Conservation (phyloP, 495 filamentous ascomycete genomes). For the Penicillium argentinense region DNA sequence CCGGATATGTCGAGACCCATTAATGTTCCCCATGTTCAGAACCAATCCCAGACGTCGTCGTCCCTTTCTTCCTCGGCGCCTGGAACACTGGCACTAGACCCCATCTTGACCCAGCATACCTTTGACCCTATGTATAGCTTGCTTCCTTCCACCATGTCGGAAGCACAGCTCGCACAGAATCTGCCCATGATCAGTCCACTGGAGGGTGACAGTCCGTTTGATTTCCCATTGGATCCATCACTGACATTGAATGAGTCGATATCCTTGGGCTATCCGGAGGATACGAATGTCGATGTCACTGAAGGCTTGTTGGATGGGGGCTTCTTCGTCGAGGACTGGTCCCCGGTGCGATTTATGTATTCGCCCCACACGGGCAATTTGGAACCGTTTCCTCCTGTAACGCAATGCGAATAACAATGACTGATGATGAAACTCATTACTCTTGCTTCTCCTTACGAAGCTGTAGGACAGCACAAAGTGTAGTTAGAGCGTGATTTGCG, state of each 20-base stretch:
- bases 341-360: constrained; percentile 33
- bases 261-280: constrained; percentile 20
- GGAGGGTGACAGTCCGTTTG: constrained; percentile 21
- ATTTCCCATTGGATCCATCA: constrained; percentile 23
- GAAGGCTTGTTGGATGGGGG: constrained; percentile 19
- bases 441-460: too few species aligned
- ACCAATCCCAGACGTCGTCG: too few species aligned
- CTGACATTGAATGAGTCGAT: constrained; percentile 17
- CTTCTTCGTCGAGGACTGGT: constrained; percentile 32
- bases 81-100: constrained; percentile 9
- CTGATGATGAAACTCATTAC: constrained; percentile 10
- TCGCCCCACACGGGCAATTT: constrained; percentile 31
- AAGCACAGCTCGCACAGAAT: constrained; percentile 6
- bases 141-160: constrained; percentile 6
- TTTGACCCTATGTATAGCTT: constrained; percentile 26
- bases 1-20: too few species aligned
- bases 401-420: constrained; percentile 24
- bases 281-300: constrained; percentile 26
- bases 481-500: too few species aligned
- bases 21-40: too few species aligned
- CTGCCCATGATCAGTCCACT: constrained; percentile 21
- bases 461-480: too few species aligned
- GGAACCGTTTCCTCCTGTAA: constrained; percentile 17
- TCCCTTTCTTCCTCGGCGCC: constrained; percentile 12
- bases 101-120: constrained; percentile 6